Evolutionary conservation across 225 moss, liverwort and hornwort species (phyloP), one percentile per base, ranked within the genome.

Genomic region (Ulota crispa): DNA sequence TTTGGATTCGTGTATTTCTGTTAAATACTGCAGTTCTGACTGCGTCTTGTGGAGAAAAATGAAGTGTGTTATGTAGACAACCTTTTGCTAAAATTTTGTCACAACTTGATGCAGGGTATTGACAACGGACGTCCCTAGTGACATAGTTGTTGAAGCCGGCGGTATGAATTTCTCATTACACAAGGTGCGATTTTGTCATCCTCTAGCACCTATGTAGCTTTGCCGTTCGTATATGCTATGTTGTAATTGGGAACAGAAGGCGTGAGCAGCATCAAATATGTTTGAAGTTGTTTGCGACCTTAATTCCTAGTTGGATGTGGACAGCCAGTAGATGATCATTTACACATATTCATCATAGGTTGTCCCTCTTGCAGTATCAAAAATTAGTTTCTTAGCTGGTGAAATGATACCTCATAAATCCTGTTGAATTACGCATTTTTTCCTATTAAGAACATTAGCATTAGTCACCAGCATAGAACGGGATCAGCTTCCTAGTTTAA

Each of bases 111-210:
- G 87, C 92, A 99, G 99, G 99, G 99, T 96, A 47, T 82, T 99
- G 78, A 94, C 99, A 54, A 96, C 96, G 36, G 96, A 99, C 77
- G 99, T 99, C 37, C 99, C 99, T 28, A 96, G 99, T 77, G 99
- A 99, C 84, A 92, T 99, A 67, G 94, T 96, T 75, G 92, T 99
- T 62, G 94, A 93, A 83, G 99, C 96, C 64, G 94, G 93, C 32
- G 99, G 99, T 37, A 91, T 96, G 84, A 96, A 93, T 83, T 99
- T 99, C 78, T 96, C 94, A 50, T 89, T 99, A 70, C 99, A 99
- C 75, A 99, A 99, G 92, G 99, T 99, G 62, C 81, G 79, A 41
- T 45, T 30, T 74, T 73, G 55, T 73, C 77, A 71, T 72, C 43
- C 63, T 67, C 42, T 72, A 71, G 76, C 55, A 54, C 41, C 28